These are phyloP conservation scores for Davidsoniella australis DNA, from an alignment of 2,329 filamentous ascomycete species.

Conservation along the genomic window DNA sequence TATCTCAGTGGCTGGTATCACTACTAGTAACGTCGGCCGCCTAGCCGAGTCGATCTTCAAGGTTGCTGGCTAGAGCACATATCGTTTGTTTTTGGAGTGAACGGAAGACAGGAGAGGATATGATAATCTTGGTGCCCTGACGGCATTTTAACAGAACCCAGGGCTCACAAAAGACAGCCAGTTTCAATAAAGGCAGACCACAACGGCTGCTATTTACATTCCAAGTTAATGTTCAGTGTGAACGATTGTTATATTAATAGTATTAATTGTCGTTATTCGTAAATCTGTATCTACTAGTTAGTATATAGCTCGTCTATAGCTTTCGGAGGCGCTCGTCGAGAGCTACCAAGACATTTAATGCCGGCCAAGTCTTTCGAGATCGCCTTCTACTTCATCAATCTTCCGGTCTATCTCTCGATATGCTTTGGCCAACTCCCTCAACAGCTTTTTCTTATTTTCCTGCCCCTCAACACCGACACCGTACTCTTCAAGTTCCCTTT, in stretches of 20 bases:
- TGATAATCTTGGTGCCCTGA: too few relatives aligned
- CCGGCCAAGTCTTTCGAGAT: conserved; percentile 24
- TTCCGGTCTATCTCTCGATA: conserved; percentile 33
- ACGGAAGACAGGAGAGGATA: neutral
- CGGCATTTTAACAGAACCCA: too few relatives aligned
- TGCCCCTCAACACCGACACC: conserved; percentile 25
- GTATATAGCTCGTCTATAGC: too few relatives aligned
- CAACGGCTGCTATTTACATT: too few relatives aligned
- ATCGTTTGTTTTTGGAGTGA: neutral
- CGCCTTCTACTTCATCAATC: conserved; percentile 31
- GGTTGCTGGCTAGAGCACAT: conserved; percentile 45
- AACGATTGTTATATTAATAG: neutral
- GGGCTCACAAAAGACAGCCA: conserved; percentile 7
- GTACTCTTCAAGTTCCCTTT: conserved; percentile 31
- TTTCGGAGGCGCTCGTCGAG: too few relatives aligned
- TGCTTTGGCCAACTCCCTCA: conserved; percentile 36
- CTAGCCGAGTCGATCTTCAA: conserved; percentile 74
- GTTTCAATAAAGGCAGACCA: conserved; percentile 1
- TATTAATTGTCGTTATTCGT: neutral
- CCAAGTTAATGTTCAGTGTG: neutral
- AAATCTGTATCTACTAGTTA: neutral
- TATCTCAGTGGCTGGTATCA: conserved; percentile 76
- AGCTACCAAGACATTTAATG: neutral
- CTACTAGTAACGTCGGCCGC: conserved; percentile 58
- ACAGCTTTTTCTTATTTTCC: conserved; percentile 28